Base-by-base conservation (phyloP, 345 rosid species). In the Lumnitzera littorea region DNA sequence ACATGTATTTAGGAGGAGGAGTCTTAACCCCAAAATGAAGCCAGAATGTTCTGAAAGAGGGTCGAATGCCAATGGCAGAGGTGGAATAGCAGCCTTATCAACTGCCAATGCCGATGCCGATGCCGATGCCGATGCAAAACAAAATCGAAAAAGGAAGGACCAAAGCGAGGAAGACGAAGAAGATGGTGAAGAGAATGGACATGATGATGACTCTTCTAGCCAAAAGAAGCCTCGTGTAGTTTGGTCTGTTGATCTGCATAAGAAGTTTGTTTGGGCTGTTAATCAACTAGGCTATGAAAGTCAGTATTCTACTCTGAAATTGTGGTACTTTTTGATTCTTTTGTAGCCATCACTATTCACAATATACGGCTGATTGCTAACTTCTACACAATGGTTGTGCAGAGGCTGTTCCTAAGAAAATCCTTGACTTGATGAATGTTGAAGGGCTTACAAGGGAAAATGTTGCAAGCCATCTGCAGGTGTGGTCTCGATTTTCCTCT, bases 381-480 rank as follows among this genome's bases (percentile, higher is more conserved):
- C 43, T 36, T 36, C 43, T 36, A 36, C 9, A 36, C 14, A 50
- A 27, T 15, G 1, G 49, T 61, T 43, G 43, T 70, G 74, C 85
- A 94, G 99, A 86, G 80, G 96, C 96, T 65, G 96, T 94, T 52
- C 99, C 99, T 0, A 94, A 90, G 72, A 94, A 90, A 66, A 88
- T 94, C 66, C 96, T 90, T 57, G 97, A 90, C 68, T 66, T 82
- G 62, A 94, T 94, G 99, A 84, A 88, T 64, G 83, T 88, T 55
- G 99, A 88, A 57, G 83, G 89, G 63, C 86, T 90, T 61, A 88
- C 97, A 8, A 88, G 99, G 73, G 96, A 94, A 79, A 94, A 94
- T 69, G 99, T 94, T 25, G 99, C 99, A 46, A 90, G 99, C 65
- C 99, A 94, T 77, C 76, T 94, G 65, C 97, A 94, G 96, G 99